Evolutionary conservation across 202 grass and related monocot genomes (phyloP).

Genomic region (Cymbopogon flexuosus): DNA sequence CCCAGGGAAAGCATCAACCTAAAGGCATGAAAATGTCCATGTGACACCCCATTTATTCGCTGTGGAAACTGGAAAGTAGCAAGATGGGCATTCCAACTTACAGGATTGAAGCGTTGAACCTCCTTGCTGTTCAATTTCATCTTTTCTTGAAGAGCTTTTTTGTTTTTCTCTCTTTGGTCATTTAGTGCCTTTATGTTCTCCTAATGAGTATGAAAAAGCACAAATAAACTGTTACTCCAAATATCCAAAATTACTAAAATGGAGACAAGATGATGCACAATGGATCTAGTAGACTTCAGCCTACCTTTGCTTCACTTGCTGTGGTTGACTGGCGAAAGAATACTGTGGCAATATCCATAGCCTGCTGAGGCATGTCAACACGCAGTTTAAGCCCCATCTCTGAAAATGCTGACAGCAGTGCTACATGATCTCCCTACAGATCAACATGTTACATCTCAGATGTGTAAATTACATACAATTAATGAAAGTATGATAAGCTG

Average conservation of each 20-base stretch:
- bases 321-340: constrained; percentile 83
- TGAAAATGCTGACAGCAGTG: constrained; percentile 78
- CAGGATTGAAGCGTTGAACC: constrained; percentile 76
- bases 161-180: constrained; percentile 81
- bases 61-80: constrained; percentile 24
- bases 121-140: constrained; percentile 77
- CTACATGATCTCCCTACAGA: constrained; percentile 87
- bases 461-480: constrained; percentile 10
- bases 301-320: constrained; percentile 78
- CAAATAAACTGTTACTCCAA: constrained; percentile 23
- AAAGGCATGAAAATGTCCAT: constrained; percentile 23
- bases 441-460: constrained; percentile 20
- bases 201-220: constrained; percentile 40
- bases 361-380: constrained; percentile 93
- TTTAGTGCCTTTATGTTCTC: constrained; percentile 73
- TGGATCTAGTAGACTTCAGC: constrained; percentile 31
- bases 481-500: not conserved
- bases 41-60: not conserved
- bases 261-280: not conserved
- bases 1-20: constrained; percentile 96
- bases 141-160: constrained; percentile 79
- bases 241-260: constrained; percentile 7
- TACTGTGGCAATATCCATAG: constrained; percentile 78
- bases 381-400: constrained; percentile 98
- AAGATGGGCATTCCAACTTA: constrained; percentile 41